phyloP scores from a whole-genome alignment of 306 rosid genomes.

The Inga oerstediana region DNA sequence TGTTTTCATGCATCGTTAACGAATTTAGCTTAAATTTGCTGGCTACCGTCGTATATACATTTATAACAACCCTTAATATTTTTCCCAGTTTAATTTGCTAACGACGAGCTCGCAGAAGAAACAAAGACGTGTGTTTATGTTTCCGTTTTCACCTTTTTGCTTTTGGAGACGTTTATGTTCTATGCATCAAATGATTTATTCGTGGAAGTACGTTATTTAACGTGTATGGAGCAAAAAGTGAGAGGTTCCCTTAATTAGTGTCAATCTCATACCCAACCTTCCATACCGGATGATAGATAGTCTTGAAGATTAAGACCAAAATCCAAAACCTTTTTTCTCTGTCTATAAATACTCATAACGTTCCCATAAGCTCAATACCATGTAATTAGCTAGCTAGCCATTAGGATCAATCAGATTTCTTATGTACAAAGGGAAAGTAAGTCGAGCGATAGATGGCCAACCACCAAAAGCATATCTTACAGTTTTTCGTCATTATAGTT shows the following conservation, averaged over 20 bases:
- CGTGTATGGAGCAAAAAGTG: constrained; percentile 34
- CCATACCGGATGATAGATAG: constrained; percentile 11
- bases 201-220: neutral
- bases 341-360: constrained; percentile 39
- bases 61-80: neutral
- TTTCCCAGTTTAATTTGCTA: neutral
- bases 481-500: constrained; percentile 34
- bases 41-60: neutral
- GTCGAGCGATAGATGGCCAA: constrained; percentile 37
- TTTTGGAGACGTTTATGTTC: neutral
- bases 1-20: neutral
- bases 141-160: neutral
- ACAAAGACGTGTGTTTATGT: neutral
- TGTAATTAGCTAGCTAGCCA: neutral
- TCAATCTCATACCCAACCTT: constrained; percentile 21
- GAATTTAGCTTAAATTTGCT: too few species aligned
- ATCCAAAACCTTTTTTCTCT: neutral
- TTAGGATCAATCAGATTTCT: neutral
- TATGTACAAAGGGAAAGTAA: constrained; percentile 5
- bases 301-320: neutral
- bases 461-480: constrained; percentile 20
- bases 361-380: constrained; percentile 21
- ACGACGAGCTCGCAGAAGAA: neutral
- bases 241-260: constrained; percentile 17
- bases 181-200: neutral